Conservation (phyloP, 2,329 filamentous ascomycete species). For the Sordariomycetes sp. region DNA sequence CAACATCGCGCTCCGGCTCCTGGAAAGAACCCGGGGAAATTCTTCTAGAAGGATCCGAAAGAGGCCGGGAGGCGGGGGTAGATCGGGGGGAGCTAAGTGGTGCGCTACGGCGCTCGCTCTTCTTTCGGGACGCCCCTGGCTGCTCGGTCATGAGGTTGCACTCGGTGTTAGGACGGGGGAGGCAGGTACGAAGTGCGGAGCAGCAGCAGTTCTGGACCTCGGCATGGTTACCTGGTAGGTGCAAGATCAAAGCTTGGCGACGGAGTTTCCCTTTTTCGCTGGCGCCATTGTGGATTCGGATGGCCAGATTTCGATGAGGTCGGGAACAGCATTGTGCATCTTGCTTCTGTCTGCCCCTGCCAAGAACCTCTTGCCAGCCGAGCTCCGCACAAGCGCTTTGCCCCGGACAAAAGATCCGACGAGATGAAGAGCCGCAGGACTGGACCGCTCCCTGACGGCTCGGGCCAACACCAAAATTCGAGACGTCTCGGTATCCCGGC, state of each 20-base stretch:
- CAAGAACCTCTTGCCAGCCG: background rate
- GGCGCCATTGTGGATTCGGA: background rate
- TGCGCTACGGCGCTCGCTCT: no score
- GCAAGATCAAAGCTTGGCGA: background rate
- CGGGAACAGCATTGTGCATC: background rate
- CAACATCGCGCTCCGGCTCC: background rate
- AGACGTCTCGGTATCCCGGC: no score
- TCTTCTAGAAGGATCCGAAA: background rate
- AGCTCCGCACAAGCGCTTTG: background rate
- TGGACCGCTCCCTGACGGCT: no score
- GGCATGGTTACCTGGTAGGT: background rate
- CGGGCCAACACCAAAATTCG: no score
- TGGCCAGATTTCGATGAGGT: background rate
- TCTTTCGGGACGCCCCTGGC: no score
- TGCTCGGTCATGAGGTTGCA: no score
- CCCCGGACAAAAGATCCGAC: no score
- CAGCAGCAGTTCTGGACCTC: background rate
- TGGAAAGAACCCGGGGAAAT: background rate
- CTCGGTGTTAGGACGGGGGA: no score
- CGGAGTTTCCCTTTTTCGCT: background rate
- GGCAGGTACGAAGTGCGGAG: background rate
- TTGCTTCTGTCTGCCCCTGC: background rate
- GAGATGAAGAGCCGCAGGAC: no score
- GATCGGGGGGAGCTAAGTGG: background rate
- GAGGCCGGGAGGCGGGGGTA: background rate